Percentiles rank a stretch among this genome's conserved stretches.
Conservation (phyloP, 106 monocot genomes). For the Apostasia shenzhenica region DNA sequence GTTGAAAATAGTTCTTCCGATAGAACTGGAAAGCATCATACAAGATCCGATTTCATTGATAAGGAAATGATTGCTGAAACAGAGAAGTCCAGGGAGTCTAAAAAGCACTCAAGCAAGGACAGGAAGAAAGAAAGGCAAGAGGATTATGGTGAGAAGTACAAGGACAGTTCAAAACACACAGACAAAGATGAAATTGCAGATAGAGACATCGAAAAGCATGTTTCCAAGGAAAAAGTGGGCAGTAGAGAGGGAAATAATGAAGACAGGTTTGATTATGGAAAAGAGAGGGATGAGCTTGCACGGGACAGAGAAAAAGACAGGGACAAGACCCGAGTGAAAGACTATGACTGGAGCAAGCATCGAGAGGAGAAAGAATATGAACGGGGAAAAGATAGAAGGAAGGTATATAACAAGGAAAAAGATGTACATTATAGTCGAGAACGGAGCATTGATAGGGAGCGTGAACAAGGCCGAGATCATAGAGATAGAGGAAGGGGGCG, state of each 20-base stretch:
- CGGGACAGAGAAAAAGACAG: constrained; percentile 10
- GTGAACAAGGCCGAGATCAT: constrained; percentile 9
- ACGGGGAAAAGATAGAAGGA: constrained; percentile 11
- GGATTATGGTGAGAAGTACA: constrained; percentile 8
- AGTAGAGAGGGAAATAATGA: constrained; percentile 10
- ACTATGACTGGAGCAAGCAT: background rate
- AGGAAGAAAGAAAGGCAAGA: constrained; percentile 18
- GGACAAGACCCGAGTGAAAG: constrained; percentile 14
- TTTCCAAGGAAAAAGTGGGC: constrained; percentile 14
- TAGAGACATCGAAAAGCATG: constrained; percentile 15
- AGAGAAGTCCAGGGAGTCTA: constrained; percentile 17
- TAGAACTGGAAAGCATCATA: constrained; percentile 1
- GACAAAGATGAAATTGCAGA: constrained; percentile 9
- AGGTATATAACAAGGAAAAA: constrained; percentile 9
- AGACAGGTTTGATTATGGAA: constrained; percentile 6
- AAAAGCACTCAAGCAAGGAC: constrained; percentile 35
- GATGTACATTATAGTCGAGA: constrained; percentile 15
- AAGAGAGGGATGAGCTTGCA: constrained; percentile 14
- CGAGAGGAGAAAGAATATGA: constrained; percentile 1
- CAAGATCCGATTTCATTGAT: background rate
- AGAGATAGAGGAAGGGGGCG: constrained; percentile 20
- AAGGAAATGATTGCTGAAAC: background rate
- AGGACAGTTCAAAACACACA: constrained; percentile 17
- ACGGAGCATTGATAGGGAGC: constrained; percentile 11
- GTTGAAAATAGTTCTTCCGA: constrained; percentile 1